phyloP scores from a whole-genome alignment of 1,139 yeast genomes.

The Debaryomycetaceae sp. region DNA sequence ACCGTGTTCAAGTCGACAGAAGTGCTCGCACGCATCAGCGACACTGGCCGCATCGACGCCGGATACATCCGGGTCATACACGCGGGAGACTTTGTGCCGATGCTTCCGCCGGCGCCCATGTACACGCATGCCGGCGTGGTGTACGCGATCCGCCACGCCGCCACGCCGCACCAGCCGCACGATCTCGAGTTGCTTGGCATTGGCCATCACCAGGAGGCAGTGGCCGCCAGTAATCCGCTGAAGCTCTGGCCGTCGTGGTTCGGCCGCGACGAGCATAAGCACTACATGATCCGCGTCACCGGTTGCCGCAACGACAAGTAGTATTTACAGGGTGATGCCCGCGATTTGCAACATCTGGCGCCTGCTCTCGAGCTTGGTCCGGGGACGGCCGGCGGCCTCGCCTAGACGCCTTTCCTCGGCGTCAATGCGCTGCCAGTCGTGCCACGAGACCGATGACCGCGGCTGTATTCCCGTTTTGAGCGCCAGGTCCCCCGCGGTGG shows the following conservation, averaged over 20 bases:
- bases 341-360: conserved; percentile 36
- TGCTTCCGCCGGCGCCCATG: conserved; percentile 47
- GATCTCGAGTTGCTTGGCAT: conserved; percentile 21
- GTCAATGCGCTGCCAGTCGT: conserved; percentile 66
- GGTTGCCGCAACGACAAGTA: conserved; percentile 21
- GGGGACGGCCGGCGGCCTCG: conserved; percentile 39
- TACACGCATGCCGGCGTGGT: conserved; percentile 49
- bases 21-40: conserved; percentile 13
- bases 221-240: conserved; percentile 7
- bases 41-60: conserved; percentile 14
- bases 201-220: too few relatives aligned
- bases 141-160: conserved; percentile 38
- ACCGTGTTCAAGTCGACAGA: conserved; percentile 35
- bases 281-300: conserved; percentile 30
- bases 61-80: conserved; percentile 53
- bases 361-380: conserved; percentile 53
- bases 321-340: conserved; percentile 9
- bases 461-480: conserved; percentile 13
- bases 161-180: conserved; percentile 41
- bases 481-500: conserved; percentile 21
- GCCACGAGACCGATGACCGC: conserved; percentile 50
- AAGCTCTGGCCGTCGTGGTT: conserved; percentile 22
- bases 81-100: conserved; percentile 52
- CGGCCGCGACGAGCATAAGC: conserved; percentile 30
- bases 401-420: conserved; percentile 51